These are phyloP conservation scores for Xylaria sp. DNA, from an alignment of 2,329 filamentous ascomycete species.

Conservation along the genomic window DNA sequence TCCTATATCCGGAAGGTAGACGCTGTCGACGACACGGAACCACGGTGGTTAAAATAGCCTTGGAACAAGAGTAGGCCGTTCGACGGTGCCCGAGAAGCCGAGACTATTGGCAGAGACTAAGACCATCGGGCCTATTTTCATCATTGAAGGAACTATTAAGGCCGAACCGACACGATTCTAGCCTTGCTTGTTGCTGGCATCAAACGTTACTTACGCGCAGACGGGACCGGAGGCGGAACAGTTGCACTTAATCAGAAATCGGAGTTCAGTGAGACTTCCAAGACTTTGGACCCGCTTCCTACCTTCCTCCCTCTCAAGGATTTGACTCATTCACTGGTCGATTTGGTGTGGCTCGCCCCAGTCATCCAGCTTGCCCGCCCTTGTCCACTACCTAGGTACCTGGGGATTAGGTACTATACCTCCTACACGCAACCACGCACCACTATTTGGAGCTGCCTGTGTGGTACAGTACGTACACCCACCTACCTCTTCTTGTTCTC, in stretches of 20 bases:
- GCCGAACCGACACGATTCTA: conserved; percentile 4
- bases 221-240: conserved; percentile 1
- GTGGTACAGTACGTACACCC: not conserved
- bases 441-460: not conserved
- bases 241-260: conserved; percentile 20
- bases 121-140: not conserved
- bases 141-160: not conserved
- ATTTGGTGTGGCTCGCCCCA: conserved; percentile 22
- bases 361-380: conserved; percentile 10
- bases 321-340: conserved; percentile 21
- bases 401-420: not conserved
- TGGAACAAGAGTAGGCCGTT: not conserved
- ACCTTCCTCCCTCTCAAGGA: conserved; percentile 14
- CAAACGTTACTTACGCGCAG: conserved; percentile 6
- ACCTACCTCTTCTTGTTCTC: conserved; percentile 2
- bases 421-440: conserved; percentile 3
- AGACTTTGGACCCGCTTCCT: conserved; percentile 18
- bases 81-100: conserved; percentile 3
- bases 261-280: conserved; percentile 24
- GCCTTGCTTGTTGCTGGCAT: not conserved
- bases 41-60: conserved; percentile 3
- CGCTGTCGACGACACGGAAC: not conserved
- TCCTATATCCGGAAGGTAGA: conserved; percentile 2
- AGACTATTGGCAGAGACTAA: conserved; percentile 11
- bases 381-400: not conserved